Evolutionary conservation across 768 basidiomycete genomes (phyloP).

Genomic region (Podaxis rugospora): DNA sequence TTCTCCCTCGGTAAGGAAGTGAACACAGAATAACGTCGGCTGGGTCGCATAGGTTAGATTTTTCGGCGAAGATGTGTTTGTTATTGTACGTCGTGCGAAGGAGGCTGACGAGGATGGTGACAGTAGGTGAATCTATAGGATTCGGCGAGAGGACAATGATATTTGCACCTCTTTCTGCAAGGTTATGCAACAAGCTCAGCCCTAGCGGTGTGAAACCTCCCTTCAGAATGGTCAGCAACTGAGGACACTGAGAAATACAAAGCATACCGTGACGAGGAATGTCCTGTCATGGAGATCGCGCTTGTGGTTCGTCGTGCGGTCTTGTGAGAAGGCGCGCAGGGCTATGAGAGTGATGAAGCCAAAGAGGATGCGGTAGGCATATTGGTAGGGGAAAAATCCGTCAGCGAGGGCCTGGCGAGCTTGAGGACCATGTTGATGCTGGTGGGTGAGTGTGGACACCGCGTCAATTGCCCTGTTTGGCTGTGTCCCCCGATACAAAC

Average conservation of each 20-base stretch:
- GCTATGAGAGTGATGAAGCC: too few species aligned
- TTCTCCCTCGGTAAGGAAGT: conserved; percentile 46
- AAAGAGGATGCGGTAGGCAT: too few species aligned
- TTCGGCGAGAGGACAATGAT: conserved; percentile 69
- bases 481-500: background rate
- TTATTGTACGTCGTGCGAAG: conserved; percentile 68
- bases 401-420: too few species aligned
- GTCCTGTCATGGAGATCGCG: too few species aligned
- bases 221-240: conserved; percentile 28
- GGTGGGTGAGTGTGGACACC: background rate
- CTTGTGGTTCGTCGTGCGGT: too few species aligned
- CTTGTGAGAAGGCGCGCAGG: too few species aligned
- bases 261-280: conserved; percentile 61
- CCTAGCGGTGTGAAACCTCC: conserved; percentile 76
- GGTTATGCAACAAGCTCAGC: conserved; percentile 55
- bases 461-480: conserved; percentile 1
- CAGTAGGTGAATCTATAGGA: conserved; percentile 47
- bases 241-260: background rate
- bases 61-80: conserved; percentile 74
- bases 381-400: too few species aligned
- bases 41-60: conserved; percentile 68
- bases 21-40: conserved; percentile 65
- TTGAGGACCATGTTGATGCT: conserved; percentile 17
- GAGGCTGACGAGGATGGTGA: conserved; percentile 60
- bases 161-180: conserved; percentile 76